Evolutionary conservation across 2,329 filamentous ascomycete genomes (phyloP).

Genomic region (Beauveria sp.): DNA sequence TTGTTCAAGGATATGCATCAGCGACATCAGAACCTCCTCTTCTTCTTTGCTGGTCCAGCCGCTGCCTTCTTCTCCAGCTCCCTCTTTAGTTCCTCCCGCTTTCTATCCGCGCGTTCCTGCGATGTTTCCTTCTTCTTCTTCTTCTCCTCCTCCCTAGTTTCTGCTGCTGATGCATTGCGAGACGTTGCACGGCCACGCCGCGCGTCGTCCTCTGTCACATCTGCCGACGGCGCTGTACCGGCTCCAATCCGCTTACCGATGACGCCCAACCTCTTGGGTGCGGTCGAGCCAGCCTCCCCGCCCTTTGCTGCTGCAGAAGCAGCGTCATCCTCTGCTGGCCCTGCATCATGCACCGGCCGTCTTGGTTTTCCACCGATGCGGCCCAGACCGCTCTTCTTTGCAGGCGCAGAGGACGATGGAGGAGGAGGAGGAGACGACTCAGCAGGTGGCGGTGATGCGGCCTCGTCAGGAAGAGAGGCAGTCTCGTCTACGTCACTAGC

Average conservation of each 20-base stretch:
- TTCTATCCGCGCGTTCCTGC: constrained; percentile 40
- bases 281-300: not conserved
- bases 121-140: constrained; percentile 34
- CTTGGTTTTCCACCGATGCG: constrained; percentile 29
- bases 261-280: constrained; percentile 23
- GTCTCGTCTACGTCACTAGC: constrained; percentile 25
- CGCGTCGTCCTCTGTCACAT: constrained; percentile 12
- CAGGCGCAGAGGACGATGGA: constrained; percentile 16
- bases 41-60: constrained; percentile 46
- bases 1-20: too few relatives aligned
- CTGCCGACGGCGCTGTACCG: not conserved
- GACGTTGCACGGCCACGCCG: constrained; percentile 18
- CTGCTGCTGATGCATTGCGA: constrained; percentile 15
- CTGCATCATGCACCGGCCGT: constrained; percentile 16
- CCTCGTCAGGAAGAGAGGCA: constrained; percentile 16
- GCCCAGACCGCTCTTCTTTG: constrained; percentile 29
- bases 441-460: constrained; percentile 5
- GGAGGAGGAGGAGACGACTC: constrained; percentile 13
- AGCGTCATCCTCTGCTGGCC: constrained; percentile 7
- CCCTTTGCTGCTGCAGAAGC: constrained; percentile 13
- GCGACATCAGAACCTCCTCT: constrained; percentile 41
- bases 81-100: constrained; percentile 42
- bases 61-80: constrained; percentile 48
- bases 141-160: constrained; percentile 22
- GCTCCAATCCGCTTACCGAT: constrained; percentile 25